These are phyloP conservation scores for Neolentinus lepideus DNA, from an alignment of 1,284 basidiomycete genomes.

Conservation along the genomic window DNA sequence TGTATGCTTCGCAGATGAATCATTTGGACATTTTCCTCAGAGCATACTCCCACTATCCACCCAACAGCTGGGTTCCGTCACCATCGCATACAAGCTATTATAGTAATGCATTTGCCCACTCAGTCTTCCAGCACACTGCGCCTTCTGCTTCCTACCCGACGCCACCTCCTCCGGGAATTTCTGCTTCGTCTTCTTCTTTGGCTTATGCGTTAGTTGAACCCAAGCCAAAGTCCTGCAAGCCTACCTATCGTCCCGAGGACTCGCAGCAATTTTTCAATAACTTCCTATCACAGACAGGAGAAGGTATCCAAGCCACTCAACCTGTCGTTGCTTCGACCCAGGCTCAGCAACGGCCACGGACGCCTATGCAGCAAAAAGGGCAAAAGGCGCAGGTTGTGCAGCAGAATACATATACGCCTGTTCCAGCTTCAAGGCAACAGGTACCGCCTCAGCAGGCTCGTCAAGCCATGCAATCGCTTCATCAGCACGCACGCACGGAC, in stretches of 20 bases:
- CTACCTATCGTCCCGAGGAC: constrained; percentile 43
- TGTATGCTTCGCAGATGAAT: not conserved
- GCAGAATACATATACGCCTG: not conserved
- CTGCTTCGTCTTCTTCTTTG: constrained; percentile 61
- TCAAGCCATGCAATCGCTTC: not conserved
- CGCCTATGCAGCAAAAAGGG: not conserved
- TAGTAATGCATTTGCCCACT: constrained; percentile 49
- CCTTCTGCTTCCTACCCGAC: constrained; percentile 60
- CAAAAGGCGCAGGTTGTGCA: not conserved
- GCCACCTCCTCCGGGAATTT: constrained; percentile 56
- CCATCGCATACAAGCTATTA: constrained; percentile 32
- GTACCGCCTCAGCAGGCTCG: not conserved
- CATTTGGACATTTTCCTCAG: constrained; percentile 12
- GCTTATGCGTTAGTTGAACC: constrained; percentile 61
- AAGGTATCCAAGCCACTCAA: constrained; percentile 19
- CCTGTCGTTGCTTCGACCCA: not conserved
- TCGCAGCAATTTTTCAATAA: constrained; percentile 56
- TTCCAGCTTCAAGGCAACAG: not conserved
- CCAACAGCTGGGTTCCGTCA: constrained; percentile 9
- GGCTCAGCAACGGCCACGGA: not conserved
- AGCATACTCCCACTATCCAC: constrained; percentile 12
- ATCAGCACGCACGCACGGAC: not conserved
- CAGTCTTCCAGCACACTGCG: constrained; percentile 50
- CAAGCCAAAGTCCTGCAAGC: constrained; percentile 21
- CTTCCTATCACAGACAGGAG: constrained; percentile 50